Conservation (phyloP, 225 moss, liverwort and hornwort genomes). For the Bryoerythrophyllum caledonicum region DNA sequence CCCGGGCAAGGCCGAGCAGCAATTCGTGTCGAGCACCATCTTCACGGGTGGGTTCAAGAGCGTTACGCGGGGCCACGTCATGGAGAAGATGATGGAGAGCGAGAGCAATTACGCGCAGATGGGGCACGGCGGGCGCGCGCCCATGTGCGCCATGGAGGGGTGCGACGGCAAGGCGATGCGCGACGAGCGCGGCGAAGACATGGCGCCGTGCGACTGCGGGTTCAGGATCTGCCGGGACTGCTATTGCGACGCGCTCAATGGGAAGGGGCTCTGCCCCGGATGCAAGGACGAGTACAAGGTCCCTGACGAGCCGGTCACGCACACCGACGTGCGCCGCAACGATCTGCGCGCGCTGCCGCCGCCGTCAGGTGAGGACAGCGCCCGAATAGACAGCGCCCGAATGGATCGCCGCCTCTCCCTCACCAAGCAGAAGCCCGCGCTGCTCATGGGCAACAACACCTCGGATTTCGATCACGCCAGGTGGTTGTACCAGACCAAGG, state of each 20-base stretch:
- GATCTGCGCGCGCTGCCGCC: constrained; percentile 67
- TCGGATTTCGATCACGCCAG: constrained; percentile 81
- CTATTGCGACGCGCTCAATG: constrained; percentile 73
- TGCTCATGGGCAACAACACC: constrained; percentile 63
- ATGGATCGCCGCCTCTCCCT: constrained; percentile 78
- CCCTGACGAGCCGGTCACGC: constrained; percentile 43
- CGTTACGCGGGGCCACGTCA: constrained; percentile 81
- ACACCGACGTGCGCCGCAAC: constrained; percentile 26
- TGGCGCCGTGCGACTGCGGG: constrained; percentile 75
- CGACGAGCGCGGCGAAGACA: constrained; percentile 71
- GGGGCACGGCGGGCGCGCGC: constrained; percentile 36
- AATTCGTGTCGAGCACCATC: constrained; percentile 90
- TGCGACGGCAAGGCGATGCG: constrained; percentile 79
- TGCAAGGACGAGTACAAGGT: constrained; percentile 86
- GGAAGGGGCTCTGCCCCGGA: constrained; percentile 67
- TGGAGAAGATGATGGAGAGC: constrained; percentile 87
- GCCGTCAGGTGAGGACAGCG: constrained; percentile 33
- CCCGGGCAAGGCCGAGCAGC: constrained; percentile 66
- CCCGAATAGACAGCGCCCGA: constrained; percentile 29
- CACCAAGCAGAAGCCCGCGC: constrained; percentile 64
- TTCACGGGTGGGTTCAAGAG: constrained; percentile 91
- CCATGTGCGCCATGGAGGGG: constrained; percentile 58
- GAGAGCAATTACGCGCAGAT: constrained; percentile 61
- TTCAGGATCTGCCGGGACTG: constrained; percentile 90
- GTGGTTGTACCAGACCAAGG: constrained; percentile 76